Base-by-base conservation (phyloP, 2,329 filamentous ascomycete species). In the Fusarium hostae region DNA sequence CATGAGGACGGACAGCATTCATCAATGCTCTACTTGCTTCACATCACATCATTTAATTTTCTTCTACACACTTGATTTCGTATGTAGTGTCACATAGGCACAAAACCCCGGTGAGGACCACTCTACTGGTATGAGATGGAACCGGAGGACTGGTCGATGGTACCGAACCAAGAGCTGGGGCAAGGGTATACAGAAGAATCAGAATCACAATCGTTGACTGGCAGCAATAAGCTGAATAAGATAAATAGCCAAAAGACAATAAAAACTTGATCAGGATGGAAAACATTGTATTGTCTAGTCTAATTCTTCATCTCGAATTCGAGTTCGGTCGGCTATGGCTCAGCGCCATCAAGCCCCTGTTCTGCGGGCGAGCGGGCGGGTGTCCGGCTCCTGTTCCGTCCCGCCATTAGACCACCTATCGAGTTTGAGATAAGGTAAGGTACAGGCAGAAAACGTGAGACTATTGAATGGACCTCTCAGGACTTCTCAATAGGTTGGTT, bases 1-100 rank as follows among this genome's bases (percentile, higher is more conserved):
- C 50, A 71, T 44, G 15, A 40, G 70, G 69, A 72, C 69, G 70
- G 69, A 72, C 69, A 70, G 66, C 70, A 65, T 67, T 62, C 66
- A 63, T 70, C 61, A 66, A 71, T 68, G 69, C 50, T 70, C 61
- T 69, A 43, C 37, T 47, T 59, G 30, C 41, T 58, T 59, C 30
- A 41, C 15, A 50, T 66, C 24, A 37, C n/a, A 45, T 47, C 13
- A 45, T 34, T 68, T 68, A n/a, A 47, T 58, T 59, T 59, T 28
- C 54, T n/a, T 47, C n/a, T 55, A 34, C 39, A 47, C 30, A 28
- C 32, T 55, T 39, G 24, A 58, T 54, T 57, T 57, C 60, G 59
- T 44, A 43, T 72, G 65, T n/a, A 43, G 68, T 74, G 61, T 64
- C 64, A 74, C 68, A 56, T 26, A 59, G 59, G 52, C 70, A 73